These are phyloP conservation scores for Saccharomycopsis hybrid DNA, from an alignment of 1,139 yeast genomes.

Conservation along the genomic window DNA sequence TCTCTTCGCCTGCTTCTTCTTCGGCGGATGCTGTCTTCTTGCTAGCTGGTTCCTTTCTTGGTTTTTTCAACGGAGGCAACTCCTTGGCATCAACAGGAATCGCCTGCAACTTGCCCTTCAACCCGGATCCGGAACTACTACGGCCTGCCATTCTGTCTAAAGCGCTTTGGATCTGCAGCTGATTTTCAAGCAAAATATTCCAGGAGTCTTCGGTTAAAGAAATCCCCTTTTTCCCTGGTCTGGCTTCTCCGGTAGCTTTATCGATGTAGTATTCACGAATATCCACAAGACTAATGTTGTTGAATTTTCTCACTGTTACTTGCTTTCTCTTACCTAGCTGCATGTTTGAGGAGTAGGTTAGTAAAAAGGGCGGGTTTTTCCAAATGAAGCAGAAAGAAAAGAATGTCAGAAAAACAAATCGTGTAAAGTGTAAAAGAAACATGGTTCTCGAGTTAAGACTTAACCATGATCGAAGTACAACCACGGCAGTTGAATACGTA, in stretches of 20 bases:
- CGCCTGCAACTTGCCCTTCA: not conserved
- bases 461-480: no score
- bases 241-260: conserved; percentile 48
- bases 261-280: conserved; percentile 75
- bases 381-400: no score
- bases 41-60: not conserved
- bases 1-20: not conserved
- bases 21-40: not conserved
- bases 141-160: conserved; percentile 41
- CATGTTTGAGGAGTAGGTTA: no score
- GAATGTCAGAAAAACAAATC: no score
- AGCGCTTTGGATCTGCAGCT: conserved; percentile 56
- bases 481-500: not conserved
- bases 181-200: conserved; percentile 45
- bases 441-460: no score
- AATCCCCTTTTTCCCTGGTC: conserved; percentile 83
- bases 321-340: conserved; percentile 59
- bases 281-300: conserved; percentile 60
- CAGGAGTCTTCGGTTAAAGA: conserved; percentile 69
- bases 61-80: not conserved
- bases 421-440: no score
- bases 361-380: no score
- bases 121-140: conserved; percentile 3
- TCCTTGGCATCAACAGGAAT: conserved; percentile 2
- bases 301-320: conserved; percentile 65